These are phyloP conservation scores for Madurella fahalii DNA, from an alignment of 2,329 filamentous ascomycete genomes.

Conservation along the genomic window DNA sequence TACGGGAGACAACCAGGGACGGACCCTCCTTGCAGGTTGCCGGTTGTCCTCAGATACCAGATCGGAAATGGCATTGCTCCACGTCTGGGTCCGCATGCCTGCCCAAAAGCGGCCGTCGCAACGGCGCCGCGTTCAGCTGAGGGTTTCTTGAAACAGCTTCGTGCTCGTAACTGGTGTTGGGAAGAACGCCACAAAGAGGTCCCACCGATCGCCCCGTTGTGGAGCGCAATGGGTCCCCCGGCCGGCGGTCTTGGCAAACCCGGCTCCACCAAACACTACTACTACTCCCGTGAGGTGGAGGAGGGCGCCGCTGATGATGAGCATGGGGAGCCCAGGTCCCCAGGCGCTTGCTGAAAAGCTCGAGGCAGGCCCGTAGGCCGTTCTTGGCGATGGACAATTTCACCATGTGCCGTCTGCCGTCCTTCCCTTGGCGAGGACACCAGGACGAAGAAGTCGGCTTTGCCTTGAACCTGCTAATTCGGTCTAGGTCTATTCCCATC, in stretches of 20 bases:
- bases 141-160: not conserved
- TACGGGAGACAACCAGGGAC: not conserved
- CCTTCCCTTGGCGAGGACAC: too few relatives aligned
- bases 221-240: conserved; percentile 1
- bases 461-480: too few relatives aligned
- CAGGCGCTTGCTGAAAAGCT: too few relatives aligned
- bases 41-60: not conserved
- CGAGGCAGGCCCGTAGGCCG: too few relatives aligned
- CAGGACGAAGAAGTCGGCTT: too few relatives aligned
- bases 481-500: not conserved
- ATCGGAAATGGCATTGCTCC: not conserved
- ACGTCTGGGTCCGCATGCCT: too few relatives aligned
- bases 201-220: conserved; percentile 4
- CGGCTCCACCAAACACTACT: not conserved
- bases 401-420: too few relatives aligned
- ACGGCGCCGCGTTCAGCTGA: not conserved
- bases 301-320: too few relatives aligned
- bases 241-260: conserved; percentile 8
- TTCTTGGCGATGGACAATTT: too few relatives aligned
- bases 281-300: not conserved
- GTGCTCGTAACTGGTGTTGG: not conserved
- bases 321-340: too few relatives aligned
- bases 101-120: not conserved
- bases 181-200: not conserved
- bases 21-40: not conserved